These are phyloP conservation scores for Aspergillus indologenus DNA, from an alignment of 495 filamentous ascomycete species.

Conservation along the genomic window DNA sequence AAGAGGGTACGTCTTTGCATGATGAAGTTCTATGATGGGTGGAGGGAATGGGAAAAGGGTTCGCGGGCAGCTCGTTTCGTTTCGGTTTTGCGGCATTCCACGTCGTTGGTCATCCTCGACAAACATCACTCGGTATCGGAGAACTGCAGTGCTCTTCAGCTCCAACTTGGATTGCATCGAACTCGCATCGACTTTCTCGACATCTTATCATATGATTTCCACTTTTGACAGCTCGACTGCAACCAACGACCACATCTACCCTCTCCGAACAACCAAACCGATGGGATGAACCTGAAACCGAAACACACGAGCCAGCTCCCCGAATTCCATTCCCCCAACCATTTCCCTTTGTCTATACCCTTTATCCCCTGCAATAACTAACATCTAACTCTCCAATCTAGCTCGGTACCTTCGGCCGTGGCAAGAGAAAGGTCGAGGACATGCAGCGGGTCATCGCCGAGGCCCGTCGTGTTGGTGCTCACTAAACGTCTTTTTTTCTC, in stretches of 20 bases:
- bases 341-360: too few species aligned
- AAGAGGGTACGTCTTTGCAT: slow-evolving; percentile 70
- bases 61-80: slow-evolving; percentile 1
- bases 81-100: background rate
- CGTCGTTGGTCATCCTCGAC: background rate
- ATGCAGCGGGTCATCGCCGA: slow-evolving; percentile 96
- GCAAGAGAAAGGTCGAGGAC: slow-evolving; percentile 98
- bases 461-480: slow-evolving; percentile 71
- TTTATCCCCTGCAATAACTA: too few species aligned
- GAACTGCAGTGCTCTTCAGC: too few species aligned
- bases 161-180: too few species aligned
- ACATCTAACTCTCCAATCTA: slow-evolving; percentile 24
- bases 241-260: too few species aligned
- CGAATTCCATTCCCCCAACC: too few species aligned
- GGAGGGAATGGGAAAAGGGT: background rate
- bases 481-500: slow-evolving; percentile 57
- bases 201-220: too few species aligned
- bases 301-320: too few species aligned
- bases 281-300: too few species aligned
- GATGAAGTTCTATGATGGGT: background rate
- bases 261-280: too few species aligned
- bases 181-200: too few species aligned
- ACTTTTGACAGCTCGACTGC: too few species aligned
- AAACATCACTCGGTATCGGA: background rate
- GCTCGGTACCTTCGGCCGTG: slow-evolving; percentile 96